Percentiles rank a stretch among this genome's conserved stretches.
Conservation (phyloP, 257 asterid genomes). For the Hygrophila difformis region DNA sequence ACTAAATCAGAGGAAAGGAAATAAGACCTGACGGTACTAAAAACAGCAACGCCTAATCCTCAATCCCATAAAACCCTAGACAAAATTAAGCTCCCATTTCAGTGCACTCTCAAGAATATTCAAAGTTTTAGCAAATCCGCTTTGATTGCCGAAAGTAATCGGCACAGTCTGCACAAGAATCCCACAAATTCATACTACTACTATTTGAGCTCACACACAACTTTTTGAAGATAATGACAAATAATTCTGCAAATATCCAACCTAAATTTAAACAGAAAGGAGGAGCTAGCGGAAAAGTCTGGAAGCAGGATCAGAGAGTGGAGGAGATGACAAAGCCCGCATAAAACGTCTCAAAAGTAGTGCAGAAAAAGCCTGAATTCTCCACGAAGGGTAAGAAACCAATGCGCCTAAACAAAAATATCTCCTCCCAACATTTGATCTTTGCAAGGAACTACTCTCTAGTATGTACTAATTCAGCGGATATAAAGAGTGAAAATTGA, state of each 20-base stretch:
- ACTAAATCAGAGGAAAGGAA: neutral
- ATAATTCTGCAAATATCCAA: constrained; percentile 3
- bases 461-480: too few species aligned
- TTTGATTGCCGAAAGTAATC: neutral
- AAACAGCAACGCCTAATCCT: neutral
- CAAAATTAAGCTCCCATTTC: constrained; percentile 1
- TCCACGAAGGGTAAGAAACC: neutral
- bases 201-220: neutral
- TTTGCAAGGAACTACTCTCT: too few species aligned
- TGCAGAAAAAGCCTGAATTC: constrained; percentile 10
- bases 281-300: neutral
- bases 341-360: constrained; percentile 11
- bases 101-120: neutral
- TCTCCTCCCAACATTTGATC: too few species aligned
- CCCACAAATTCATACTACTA: neutral
- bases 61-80: neutral
- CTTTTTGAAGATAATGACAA: too few species aligned
- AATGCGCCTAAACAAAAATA: too few species aligned
- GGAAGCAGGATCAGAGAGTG: neutral
- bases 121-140: neutral
- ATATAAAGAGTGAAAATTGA: too few species aligned
- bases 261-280: neutral
- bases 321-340: neutral
- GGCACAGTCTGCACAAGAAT: neutral
- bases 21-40: neutral